Percentiles rank a stretch among this genome's conserved stretches.
phyloP scores from a whole-genome alignment of 1,284 basidiomycete genomes.

The Naganishia albida region DNA sequence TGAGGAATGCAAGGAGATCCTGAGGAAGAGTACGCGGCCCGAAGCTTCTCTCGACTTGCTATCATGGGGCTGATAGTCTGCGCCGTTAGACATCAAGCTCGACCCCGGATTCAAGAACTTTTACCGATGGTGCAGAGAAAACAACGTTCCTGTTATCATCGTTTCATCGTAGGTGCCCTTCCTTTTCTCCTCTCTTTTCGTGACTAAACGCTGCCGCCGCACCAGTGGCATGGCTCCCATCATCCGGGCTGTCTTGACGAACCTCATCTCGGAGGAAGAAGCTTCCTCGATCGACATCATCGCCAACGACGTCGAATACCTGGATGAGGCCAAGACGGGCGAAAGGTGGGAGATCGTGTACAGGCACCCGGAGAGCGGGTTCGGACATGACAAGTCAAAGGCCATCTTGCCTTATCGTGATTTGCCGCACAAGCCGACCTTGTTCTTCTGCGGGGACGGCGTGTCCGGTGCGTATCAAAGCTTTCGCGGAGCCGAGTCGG shows the following conservation, averaged over 20 bases:
- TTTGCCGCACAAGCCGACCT: conserved; percentile 68
- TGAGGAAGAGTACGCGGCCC: conserved; percentile 61
- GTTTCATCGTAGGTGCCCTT: conserved; percentile 70
- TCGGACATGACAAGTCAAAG: conserved; percentile 89
- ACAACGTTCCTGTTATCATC: conserved; percentile 82
- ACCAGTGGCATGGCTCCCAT: conserved; percentile 88
- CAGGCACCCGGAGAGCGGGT: conserved; percentile 81
- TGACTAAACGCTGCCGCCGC: too few relatives aligned
- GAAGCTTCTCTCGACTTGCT: too few relatives aligned
- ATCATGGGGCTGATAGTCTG: too few relatives aligned
- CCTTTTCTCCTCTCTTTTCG: conserved; percentile 1
- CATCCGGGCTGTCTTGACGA: conserved; percentile 81
- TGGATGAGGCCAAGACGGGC: conserved; percentile 60
- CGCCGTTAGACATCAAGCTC: conserved; percentile 67
- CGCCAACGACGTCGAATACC: conserved; percentile 75
- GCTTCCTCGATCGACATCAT: conserved; percentile 81
- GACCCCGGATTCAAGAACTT: conserved; percentile 86
- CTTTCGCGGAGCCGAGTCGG: conserved; percentile 4
- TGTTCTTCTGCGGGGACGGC: conserved; percentile 95
- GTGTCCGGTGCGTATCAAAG: conserved; percentile 67
- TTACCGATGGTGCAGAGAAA: conserved; percentile 72
- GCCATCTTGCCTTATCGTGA: conserved; percentile 82
- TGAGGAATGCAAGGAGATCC: conserved; percentile 72
- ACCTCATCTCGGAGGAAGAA: conserved; percentile 70
- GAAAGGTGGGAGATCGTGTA: conserved; percentile 78